Base-by-base conservation (phyloP, 257 asterid species). In the Solanum pinnatisectum region DNA sequence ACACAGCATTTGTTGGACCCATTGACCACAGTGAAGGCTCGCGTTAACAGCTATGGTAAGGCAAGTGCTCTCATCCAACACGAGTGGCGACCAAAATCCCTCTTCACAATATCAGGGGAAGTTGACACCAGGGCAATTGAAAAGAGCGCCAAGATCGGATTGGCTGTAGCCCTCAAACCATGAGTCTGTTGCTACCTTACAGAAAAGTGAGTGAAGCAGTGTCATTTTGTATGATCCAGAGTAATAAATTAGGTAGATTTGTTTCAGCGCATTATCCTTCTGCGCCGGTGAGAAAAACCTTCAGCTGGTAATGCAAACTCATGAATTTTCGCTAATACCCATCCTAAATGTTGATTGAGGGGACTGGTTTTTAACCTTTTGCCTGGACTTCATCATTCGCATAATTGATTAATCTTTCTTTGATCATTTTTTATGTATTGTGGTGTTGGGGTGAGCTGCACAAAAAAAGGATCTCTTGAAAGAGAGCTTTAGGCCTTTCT, bases 101-200 rank as follows among this genome's bases (percentile, higher is more conserved):
- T 96, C 88, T 77, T 97, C 93, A 97, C 99, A 78, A 94, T 97
- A 59, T 94, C 99, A 0, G 99, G 99, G 44, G 99, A 97, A 91
- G 99, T 97, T 81, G 99, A 97, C 94, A 96, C 99, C 14, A 87
- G 93, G 89, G 98, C 99, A 77, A 91, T 95, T 14, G 99, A 97
- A 92, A 97, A 95, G 88, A 97, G 98, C 32, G 98, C 99, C 1
- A 96, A 96, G 91, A 87, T 97, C 8, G 99, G 99, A 49, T 84
- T 97, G 90, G 96, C 98, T 76, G 88, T 97, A 22, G 99, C 98
- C 73, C 98, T 97, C 81, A 96, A 95, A 89, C 98, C 99, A 36
- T 97, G 96, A 96, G 40, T 46, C 6, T 2, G 59, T 73, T 71
- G 14, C 73, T 49, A 49, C 52, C 71, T 46, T 78, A 59, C 85